Evolutionary conservation across 176 grass and related monocot genomes (phyloP).

Genomic region (Raddia distichophylla): DNA sequence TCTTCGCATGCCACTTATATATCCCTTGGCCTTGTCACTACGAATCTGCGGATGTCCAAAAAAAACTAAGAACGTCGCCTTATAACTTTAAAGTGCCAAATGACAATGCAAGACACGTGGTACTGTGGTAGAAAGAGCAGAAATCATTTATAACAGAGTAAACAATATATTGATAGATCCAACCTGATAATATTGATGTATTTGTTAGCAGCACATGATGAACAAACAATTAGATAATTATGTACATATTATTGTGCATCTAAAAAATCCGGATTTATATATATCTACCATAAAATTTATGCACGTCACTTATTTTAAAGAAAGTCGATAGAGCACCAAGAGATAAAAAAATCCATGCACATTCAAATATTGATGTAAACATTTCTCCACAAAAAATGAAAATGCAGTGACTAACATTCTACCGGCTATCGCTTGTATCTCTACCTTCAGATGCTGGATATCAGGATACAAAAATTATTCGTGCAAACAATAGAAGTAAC

Average conservation of each 20-base stretch:
- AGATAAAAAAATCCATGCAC: no score
- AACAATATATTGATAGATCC: neutral
- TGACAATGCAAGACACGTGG: constrained; percentile 20
- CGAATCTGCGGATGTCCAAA: constrained; percentile 61
- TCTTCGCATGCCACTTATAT: constrained; percentile 67
- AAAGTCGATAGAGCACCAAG: constrained; percentile 21
- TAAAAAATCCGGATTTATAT: constrained; percentile 14
- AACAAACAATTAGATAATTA: constrained; percentile 22
- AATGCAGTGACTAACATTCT: no score
- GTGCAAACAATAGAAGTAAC: no score
- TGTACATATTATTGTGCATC: neutral
- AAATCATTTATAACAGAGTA: constrained; percentile 28
- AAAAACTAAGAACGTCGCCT: constrained; percentile 29
- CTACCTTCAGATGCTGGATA: no score
- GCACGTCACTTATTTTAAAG: constrained; percentile 18
- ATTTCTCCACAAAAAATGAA: no score
- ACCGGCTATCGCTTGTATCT: no score
- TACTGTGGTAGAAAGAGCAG: constrained; percentile 15
- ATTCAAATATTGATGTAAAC: no score
- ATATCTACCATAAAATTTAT: constrained; percentile 7
- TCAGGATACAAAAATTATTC: no score
- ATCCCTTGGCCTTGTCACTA: constrained; percentile 79
- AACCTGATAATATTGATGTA: constrained; percentile 2
- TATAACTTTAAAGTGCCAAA: constrained; percentile 6
- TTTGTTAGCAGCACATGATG: constrained; percentile 5